Evolutionary conservation across 192 early-diverging fungal genomes (phyloP).

Genomic region (Chytriomyces sp.): DNA sequence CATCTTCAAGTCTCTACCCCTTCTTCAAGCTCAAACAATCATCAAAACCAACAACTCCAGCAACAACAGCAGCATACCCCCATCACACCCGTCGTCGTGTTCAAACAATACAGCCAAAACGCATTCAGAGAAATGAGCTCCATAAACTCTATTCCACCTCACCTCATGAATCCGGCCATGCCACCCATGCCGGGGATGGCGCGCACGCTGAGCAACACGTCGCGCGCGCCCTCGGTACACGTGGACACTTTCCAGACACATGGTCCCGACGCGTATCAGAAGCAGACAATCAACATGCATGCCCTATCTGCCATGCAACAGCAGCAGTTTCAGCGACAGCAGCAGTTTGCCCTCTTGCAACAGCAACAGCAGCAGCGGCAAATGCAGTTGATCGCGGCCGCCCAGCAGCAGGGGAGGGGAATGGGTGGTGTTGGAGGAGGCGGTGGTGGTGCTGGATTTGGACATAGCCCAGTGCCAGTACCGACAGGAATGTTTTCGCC

Average conservation of each 20-base stretch:
- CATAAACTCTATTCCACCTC: background rate
- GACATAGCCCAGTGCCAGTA: background rate
- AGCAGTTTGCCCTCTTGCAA: background rate
- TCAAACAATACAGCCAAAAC: slow-evolving; percentile 17
- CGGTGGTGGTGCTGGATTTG: background rate
- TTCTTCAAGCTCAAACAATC: no score
- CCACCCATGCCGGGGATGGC: background rate
- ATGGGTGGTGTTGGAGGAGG: background rate
- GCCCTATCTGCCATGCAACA: background rate
- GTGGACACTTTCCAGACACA: background rate
- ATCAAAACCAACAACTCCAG: background rate
- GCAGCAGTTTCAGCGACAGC: background rate
- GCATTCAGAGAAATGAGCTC: background rate
- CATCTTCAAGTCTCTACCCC: no score
- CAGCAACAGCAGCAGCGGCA: slow-evolving; percentile 5
- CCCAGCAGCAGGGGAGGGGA: background rate
- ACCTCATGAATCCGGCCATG: background rate
- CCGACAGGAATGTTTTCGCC: background rate
- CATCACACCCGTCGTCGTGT: background rate
- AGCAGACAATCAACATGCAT: background rate
- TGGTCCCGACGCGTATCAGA: background rate
- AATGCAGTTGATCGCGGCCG: background rate
- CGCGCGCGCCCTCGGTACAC: slow-evolving; percentile 10
- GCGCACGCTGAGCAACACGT: slow-evolving; percentile 9
- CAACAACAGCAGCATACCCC: background rate